Conservation (phyloP, 2,329 filamentous ascomycete species). For the Monilinia fructicola region DNA sequence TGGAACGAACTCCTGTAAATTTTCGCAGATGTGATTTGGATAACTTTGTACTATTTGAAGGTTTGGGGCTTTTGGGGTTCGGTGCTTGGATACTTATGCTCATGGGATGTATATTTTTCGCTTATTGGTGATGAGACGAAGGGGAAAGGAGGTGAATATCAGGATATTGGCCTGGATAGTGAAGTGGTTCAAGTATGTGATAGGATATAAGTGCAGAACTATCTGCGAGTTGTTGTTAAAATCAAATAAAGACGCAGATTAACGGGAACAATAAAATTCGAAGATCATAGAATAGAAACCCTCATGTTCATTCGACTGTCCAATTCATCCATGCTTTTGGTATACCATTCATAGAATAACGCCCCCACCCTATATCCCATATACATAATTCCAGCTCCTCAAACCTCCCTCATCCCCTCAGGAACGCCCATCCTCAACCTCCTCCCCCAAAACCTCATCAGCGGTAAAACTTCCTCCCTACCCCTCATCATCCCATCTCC, state of each 20-base stretch:
- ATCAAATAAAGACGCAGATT: too few relatives aligned
- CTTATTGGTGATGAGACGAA: too few relatives aligned
- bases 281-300: too few relatives aligned
- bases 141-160: neutral
- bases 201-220: neutral
- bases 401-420: slow-evolving; percentile 52
- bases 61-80: too few relatives aligned
- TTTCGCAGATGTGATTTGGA: too few relatives aligned
- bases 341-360: too few relatives aligned
- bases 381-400: neutral
- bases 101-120: too few relatives aligned
- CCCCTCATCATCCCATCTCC: slow-evolving; percentile 82
- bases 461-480: slow-evolving; percentile 81
- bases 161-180: neutral
- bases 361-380: too few relatives aligned
- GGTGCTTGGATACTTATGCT: too few relatives aligned
- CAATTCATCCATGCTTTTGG: neutral
- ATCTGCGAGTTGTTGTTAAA: neutral
- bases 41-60: too few relatives aligned
- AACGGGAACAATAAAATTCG: too few relatives aligned
- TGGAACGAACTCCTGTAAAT: too few relatives aligned
- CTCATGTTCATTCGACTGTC: neutral
- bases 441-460: slow-evolving; percentile 81
- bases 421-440: slow-evolving; percentile 58
- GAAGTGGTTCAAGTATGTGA: neutral